Conservation (phyloP, 352 stramenopile species). For the Sclerospora graminicola region DNA sequence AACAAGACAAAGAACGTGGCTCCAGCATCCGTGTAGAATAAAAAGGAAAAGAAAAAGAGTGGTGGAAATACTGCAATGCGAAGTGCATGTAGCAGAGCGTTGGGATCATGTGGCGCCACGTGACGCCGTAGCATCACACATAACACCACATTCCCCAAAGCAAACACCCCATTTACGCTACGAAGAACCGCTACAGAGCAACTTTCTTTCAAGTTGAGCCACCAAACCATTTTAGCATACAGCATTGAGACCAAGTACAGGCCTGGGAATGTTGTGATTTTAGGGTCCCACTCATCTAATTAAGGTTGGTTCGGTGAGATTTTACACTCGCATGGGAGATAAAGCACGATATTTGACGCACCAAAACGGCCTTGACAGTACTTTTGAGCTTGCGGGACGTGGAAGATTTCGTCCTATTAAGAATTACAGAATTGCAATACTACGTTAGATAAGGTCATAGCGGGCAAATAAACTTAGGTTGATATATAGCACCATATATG, state of each 20-base stretch:
- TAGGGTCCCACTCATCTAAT: slow-evolving; percentile 79
- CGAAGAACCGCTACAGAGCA: slow-evolving; percentile 61
- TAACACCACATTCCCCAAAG: slow-evolving; percentile 39
- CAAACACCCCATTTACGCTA: slow-evolving; percentile 76
- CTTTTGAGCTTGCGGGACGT: slow-evolving; percentile 68
- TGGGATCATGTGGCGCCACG: slow-evolving; percentile 29
- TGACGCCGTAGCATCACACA: slow-evolving; percentile 35
- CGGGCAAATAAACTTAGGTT: not conserved
- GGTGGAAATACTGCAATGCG: slow-evolving; percentile 72
- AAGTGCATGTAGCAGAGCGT: slow-evolving; percentile 51
- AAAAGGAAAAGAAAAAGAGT: slow-evolving; percentile 81
- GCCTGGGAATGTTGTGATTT: slow-evolving; percentile 90
- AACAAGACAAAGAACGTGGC: slow-evolving; percentile 84
- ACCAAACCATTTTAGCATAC: slow-evolving; percentile 19
- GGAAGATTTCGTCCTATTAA: slow-evolving; percentile 77
- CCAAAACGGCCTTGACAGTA: slow-evolving; percentile 66
- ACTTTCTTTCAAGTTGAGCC: slow-evolving; percentile 14
- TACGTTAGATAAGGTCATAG: not conserved
- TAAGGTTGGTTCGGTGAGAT: not conserved
- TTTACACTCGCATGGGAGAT: not conserved
- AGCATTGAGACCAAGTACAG: slow-evolving; percentile 64
- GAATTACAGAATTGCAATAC: not conserved
- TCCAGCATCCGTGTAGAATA: slow-evolving; percentile 87
- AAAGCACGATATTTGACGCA: slow-evolving; percentile 12
- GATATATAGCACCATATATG: slow-evolving; percentile 47